Evolutionary conservation across 2,329 filamentous ascomycete genomes (phyloP), one percentile per base, ranked within the genome.

Genomic region (Ceratocystis cubensis): DNA sequence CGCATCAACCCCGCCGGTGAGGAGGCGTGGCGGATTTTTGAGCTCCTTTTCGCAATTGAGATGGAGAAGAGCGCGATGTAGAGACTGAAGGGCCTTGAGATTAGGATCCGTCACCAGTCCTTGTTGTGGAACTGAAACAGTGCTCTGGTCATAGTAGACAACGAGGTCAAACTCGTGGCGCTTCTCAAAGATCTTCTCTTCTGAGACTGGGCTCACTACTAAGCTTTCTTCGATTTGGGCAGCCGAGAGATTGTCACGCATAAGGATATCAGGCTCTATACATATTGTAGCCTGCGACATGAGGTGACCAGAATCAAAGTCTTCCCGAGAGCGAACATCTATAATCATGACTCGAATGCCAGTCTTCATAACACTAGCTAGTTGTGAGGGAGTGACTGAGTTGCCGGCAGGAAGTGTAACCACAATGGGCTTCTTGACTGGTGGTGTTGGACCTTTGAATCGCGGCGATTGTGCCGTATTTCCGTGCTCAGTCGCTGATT

Each of bases 221-320:
- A 92, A 80, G 68, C 85, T 85, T 68, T 91, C 88, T 20, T 78
- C 80, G 46, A 88, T 81, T 25, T 87, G 78, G 22, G 80, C 79
- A 2, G 82, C 83, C 1, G 85, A 86, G 22, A 87, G 81, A 59
- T 84, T 86, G 57, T 87, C 83, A 65, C 89, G 84, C 61, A 91
- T 75, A 8, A 87, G 82, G 57, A 95, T 83, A 28, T 78, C 80
- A 2, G 92, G 91, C 72, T 99, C 94, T 68, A 99, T 84, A 74
- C 94, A 99, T 57, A 99, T 90, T 48, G 91, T 89, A 5, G 84
- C 87, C 66, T 86, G 86, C 5, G 88, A 86, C 78, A 88, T 88
- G 69, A 99, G 91, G 73, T 99, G 94, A 0, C 94, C 94, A 61
- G 87, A 82, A 71, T 97, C 91, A 73, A 89, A 99, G 7, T 88